Evolutionary conservation across 75 land plant species (phyloP).

Genomic region (Chamaecyparis obtusa): DNA sequence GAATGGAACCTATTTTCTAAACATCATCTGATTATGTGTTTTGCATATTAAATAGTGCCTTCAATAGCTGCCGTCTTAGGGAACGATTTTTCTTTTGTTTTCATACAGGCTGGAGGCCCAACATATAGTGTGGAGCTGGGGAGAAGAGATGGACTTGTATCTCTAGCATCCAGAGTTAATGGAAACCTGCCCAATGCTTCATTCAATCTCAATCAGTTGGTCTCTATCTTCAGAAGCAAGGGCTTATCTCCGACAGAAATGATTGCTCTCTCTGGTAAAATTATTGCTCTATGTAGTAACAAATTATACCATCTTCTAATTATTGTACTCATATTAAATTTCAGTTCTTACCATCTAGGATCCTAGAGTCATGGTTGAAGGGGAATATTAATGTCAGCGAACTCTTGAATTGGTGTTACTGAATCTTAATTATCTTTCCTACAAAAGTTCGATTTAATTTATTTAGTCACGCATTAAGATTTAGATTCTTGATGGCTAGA

Average conservation of each 20-base stretch:
- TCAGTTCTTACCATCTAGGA: background rate
- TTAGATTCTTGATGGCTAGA: too few species aligned
- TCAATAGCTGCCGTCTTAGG: background rate
- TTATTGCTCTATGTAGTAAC: slow-evolving; percentile 63
- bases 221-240: slow-evolving; percentile 26
- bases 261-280: slow-evolving; percentile 68
- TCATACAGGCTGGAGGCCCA: slow-evolving; percentile 48
- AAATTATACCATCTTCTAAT: background rate
- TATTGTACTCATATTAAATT: background rate
- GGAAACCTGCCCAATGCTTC: slow-evolving; percentile 39
- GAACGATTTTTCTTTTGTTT: background rate
- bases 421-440: too few species aligned
- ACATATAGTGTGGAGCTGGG: slow-evolving; percentile 34
- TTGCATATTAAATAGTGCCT: background rate
- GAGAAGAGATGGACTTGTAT: slow-evolving; percentile 50
- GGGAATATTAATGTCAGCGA: background rate
- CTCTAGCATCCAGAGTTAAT: slow-evolving; percentile 23
- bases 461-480: too few species aligned
- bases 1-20: background rate
- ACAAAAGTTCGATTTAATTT: too few species aligned
- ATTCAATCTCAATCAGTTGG: slow-evolving; percentile 35
- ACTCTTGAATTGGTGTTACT: background rate
- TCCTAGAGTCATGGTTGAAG: background rate
- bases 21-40: background rate
- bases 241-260: slow-evolving; percentile 44